Conservation (phyloP, 192 early-diverging fungal species). For the Umbelopsis ramanniana region DNA sequence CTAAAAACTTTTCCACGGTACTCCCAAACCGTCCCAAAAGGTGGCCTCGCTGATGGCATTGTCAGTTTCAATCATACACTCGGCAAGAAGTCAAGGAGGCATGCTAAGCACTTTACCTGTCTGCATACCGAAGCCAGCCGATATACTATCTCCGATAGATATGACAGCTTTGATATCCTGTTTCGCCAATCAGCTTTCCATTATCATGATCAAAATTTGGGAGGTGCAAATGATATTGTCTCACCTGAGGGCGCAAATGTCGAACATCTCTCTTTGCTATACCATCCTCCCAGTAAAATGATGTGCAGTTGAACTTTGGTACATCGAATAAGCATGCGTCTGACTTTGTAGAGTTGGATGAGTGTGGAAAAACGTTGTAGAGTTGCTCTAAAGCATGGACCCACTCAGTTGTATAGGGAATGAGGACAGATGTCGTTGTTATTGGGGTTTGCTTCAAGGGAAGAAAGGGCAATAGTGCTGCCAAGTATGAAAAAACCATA, state of each 20-base stretch:
- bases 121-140: conserved; percentile 60
- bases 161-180: conserved; percentile 56
- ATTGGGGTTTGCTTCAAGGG: not conserved
- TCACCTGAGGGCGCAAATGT: conserved; percentile 54
- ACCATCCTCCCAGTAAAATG: conserved; percentile 43
- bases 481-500: conserved; percentile 6
- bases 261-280: conserved; percentile 42
- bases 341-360: conserved; percentile 29
- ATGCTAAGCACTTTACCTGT: conserved; percentile 38
- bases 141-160: conserved; percentile 56
- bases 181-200: not conserved
- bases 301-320: conserved; percentile 43
- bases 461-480: not conserved
- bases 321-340: conserved; percentile 40
- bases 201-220: not conserved
- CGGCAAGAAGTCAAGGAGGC: not conserved
- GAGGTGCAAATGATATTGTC: not conserved
- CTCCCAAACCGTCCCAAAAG: conserved; percentile 51
- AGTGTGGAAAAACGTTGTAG: conserved; percentile 45
- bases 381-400: conserved; percentile 46
- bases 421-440: not conserved
- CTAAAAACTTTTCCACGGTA: conserved; percentile 60
- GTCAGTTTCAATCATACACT: not conserved
- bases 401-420: conserved; percentile 48
- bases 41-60: conserved; percentile 43